phyloP scores from a whole-genome alignment of 768 basidiomycete genomes.

The Asterophora lycoperdoides region DNA sequence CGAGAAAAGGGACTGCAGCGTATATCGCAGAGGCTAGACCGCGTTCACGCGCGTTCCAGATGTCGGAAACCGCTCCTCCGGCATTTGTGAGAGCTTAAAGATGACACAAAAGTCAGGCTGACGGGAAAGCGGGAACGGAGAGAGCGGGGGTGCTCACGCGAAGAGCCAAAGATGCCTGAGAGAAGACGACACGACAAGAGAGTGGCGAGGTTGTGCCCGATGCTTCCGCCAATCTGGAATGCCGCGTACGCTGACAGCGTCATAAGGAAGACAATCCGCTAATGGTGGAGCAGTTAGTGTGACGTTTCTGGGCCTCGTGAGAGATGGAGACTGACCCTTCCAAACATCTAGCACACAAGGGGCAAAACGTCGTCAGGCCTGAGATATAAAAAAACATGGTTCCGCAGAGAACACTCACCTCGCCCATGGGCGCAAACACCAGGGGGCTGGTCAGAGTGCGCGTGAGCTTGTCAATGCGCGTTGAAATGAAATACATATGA shows the following conservation, averaged over 20 bases:
- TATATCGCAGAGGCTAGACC: slow-evolving; percentile 58
- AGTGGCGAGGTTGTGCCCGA: slow-evolving; percentile 44
- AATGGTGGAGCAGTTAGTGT: not conserved
- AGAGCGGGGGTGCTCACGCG: slow-evolving; percentile 34
- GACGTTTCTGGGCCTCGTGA: not conserved
- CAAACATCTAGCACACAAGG: slow-evolving; percentile 38
- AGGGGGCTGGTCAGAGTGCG: slow-evolving; percentile 32
- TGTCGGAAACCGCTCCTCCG: slow-evolving; percentile 53
- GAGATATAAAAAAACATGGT: slow-evolving; percentile 3
- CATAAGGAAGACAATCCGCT: slow-evolving; percentile 53
- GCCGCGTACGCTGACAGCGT: slow-evolving; percentile 47
- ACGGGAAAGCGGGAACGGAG: not conserved
- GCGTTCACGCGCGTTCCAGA: slow-evolving; percentile 56
- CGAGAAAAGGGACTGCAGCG: slow-evolving; percentile 54
- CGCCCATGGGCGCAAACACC: slow-evolving; percentile 56
- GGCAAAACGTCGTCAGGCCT: slow-evolving; percentile 1
- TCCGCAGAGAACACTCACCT: slow-evolving; percentile 33
- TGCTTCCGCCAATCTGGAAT: slow-evolving; percentile 51
- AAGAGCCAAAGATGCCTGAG: slow-evolving; percentile 56
- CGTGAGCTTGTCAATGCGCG: not conserved
- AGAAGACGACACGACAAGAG: slow-evolving; percentile 50
- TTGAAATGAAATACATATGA: slow-evolving; percentile 5
- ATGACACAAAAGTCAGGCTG: no score
- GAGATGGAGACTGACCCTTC: slow-evolving; percentile 34
- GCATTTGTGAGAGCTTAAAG: slow-evolving; percentile 52